These are phyloP conservation scores for Gymnopus androsaceus DNA, from an alignment of 1,284 basidiomycete genomes.

Conservation along the genomic window DNA sequence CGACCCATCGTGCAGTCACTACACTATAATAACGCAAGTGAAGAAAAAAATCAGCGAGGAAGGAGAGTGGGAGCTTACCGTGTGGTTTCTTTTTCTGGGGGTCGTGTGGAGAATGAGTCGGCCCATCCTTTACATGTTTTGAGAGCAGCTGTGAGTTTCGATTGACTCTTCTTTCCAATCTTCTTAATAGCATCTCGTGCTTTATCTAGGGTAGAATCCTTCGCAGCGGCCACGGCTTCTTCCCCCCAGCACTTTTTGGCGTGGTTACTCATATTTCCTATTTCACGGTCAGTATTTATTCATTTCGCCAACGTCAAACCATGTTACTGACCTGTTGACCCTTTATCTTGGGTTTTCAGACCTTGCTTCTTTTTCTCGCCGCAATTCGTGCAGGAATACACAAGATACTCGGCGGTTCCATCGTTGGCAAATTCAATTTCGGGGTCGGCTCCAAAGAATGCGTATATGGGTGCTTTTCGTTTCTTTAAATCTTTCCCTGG, in stretches of 20 bases:
- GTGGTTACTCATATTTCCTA: neutral
- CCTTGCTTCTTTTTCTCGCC: neutral
- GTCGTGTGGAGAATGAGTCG: neutral
- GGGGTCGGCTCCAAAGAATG: neutral
- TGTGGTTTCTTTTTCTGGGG: neutral
- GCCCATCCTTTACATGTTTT: neutral
- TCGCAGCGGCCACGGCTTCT: neutral
- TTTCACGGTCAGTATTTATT: too few relatives aligned
- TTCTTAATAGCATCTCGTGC: neutral
- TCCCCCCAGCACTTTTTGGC: neutral
- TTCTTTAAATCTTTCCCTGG: neutral
- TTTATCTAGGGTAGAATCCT: neutral
- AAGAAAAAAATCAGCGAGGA: neutral
- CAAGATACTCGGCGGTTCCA: neutral
- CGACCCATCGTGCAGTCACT: constrained; percentile 16
- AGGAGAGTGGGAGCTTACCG: neutral
- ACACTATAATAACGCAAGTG: neutral
- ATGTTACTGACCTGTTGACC: too few relatives aligned
- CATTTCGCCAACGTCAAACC: too few relatives aligned
- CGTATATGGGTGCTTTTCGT: neutral
- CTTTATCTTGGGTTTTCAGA: neutral
- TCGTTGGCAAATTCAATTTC: neutral
- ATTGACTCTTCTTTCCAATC: neutral
- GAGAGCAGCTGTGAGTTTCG: neutral
- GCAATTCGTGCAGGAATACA: neutral